These are phyloP conservation scores for Escovopsis sp. DNA, from an alignment of 2,329 filamentous ascomycete genomes.

Conservation along the genomic window DNA sequence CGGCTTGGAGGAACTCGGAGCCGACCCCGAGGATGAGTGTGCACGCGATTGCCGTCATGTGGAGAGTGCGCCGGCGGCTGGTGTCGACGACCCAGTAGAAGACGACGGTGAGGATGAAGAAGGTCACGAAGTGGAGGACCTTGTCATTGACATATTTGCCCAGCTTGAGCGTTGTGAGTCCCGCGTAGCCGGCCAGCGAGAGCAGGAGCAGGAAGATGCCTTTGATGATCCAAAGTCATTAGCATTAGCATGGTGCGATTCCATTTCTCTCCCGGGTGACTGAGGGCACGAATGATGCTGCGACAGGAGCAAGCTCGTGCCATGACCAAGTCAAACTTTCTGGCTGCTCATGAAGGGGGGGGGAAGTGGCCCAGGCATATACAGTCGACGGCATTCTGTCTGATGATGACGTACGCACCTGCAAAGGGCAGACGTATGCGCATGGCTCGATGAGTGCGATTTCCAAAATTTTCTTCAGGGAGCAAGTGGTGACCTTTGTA, in stretches of 20 bases:
- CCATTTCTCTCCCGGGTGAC: background rate
- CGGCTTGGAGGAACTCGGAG: conserved; percentile 60
- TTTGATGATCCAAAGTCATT: background rate
- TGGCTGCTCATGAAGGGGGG: background rate
- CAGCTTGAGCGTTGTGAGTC: conserved; percentile 52
- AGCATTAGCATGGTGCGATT: background rate
- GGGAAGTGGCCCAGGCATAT: background rate
- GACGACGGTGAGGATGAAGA: conserved; percentile 71
- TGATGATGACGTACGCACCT: conserved; percentile 38
- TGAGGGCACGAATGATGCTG: too few relatives aligned
- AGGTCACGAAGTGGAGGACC: conserved; percentile 69
- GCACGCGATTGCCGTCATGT: conserved; percentile 70
- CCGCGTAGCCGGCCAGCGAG: conserved; percentile 62
- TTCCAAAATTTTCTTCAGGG: background rate
- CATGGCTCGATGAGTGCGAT: conserved; percentile 32
- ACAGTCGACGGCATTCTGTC: background rate
- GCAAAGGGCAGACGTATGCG: conserved; percentile 81
- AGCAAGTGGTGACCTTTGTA: too few relatives aligned
- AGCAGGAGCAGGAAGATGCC: conserved; percentile 57
- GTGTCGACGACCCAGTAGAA: conserved; percentile 99
- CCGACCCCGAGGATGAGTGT: conserved; percentile 57
- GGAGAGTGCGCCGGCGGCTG: conserved; percentile 66
- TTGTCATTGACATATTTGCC: conserved; percentile 66
- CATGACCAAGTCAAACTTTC: background rate
- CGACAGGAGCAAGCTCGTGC: too few relatives aligned